These are phyloP conservation scores for Rhizophora apiculata DNA, from an alignment of 345 rosid genomes.

Conservation along the genomic window DNA sequence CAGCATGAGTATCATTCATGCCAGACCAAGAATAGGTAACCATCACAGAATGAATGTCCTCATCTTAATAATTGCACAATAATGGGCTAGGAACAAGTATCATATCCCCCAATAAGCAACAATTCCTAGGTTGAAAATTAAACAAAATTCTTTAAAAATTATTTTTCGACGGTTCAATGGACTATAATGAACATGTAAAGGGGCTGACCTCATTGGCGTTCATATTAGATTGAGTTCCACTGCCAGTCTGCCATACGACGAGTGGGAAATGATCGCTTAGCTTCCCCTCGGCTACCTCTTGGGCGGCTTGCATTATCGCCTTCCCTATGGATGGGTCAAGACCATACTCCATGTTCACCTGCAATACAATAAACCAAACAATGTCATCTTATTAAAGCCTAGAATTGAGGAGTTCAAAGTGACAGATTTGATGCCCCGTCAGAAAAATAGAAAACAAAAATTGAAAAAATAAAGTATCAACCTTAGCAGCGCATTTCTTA, in stretches of 20 bases:
- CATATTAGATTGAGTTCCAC: constrained; percentile 99
- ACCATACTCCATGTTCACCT: constrained; percentile 94
- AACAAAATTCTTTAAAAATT: no score
- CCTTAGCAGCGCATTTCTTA: constrained; percentile 97
- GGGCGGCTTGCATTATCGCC: constrained; percentile 89
- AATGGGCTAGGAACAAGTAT: no score
- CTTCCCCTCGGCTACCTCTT: constrained; percentile 91
- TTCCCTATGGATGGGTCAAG: constrained; percentile 82
- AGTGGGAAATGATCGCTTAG: constrained; percentile 85
- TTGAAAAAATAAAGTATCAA: constrained; percentile 11
- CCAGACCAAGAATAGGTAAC: no score
- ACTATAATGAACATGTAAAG: not conserved
- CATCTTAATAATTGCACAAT: no score
- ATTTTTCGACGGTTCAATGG: not conserved
- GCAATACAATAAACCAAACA: not conserved
- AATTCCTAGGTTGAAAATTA: no score
- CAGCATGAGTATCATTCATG: no score
- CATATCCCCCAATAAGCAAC: no score
- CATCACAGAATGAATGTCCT: no score
- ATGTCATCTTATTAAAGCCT: no score
- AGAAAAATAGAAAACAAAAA: not conserved
- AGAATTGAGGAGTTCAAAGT: not conserved
- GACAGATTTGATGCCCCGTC: no score
- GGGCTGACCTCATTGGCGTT: constrained; percentile 91
- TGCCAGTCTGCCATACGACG: constrained; percentile 98